Base-by-base conservation (phyloP, 148 eudicot genomes). In the Arctostaphylos glauca region DNA sequence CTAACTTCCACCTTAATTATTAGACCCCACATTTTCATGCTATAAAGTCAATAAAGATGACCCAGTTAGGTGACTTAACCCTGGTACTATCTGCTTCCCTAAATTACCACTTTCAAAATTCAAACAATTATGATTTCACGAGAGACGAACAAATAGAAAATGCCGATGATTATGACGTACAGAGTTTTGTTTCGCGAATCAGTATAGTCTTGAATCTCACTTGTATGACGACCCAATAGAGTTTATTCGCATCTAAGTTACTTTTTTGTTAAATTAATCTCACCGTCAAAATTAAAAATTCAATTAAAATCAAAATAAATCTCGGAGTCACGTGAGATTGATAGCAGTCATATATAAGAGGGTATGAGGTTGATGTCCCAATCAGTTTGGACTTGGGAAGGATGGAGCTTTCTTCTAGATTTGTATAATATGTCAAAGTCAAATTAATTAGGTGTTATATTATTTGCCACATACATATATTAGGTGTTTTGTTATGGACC, bases 31-130 rank as follows among this genome's bases (percentile, higher is more conserved):
- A 78, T 19, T 5, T 19, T 49, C 49, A 78, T 5, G 38, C 38
- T 31, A 56, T 0, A 77, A 78, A 64, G 80, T 78, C 80, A 78
- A 78, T 6, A 56, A 78, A 41, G 31, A 78, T 43, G 80, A 5
- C 48, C 50, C 43, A 77, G 80, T 78, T 78, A 38, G 68, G 68
- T 78, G 80, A 41, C 80, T 78, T 43, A 78, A 43, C 49, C 68
- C 48, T 1, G 41, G 62, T 56, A 67, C 56, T 78, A 56, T 16
- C 16, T 43, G 23, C 64, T 38, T 38, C 8, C 9, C 16, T n/a
- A 8, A 54, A 53, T 54, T 31, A 8, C 9, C 9, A 43, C 3
- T 10, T 12, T 25, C 4, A 67, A 67, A 10, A 70, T 70, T 70
- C n/a, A n/a, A n/a, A n/a, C n/a, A n/a, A n/a, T n/a, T 44, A 38